Base-by-base conservation (phyloP, 495 filamentous ascomycete genomes). In the Pyronema domesticum region DNA sequence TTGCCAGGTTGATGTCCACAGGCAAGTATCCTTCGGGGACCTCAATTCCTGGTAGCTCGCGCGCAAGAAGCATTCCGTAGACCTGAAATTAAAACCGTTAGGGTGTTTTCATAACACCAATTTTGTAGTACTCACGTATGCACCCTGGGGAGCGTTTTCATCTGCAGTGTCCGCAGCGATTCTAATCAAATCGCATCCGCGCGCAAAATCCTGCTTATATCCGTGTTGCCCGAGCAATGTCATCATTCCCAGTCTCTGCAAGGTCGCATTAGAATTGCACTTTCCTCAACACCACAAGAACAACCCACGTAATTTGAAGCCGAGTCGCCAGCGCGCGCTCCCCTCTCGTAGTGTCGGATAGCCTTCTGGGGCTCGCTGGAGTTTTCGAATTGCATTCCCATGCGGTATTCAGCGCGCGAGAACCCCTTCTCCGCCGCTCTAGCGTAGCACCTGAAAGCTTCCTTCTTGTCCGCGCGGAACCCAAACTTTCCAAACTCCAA, bases 401-500 rank as follows among this genome's bases (percentile, higher is more conserved):
- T 94, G 30, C 91, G 78, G 69, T 98, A 98, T 65, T 96, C 86
- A 37, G 93, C 88, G 54, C 91, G 74, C n/a, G 85, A 82, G 72
- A 83, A 94, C n/a, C 86, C 87, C 55, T 82, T 81, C 55, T 93
- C 82, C 45, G 87, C 84, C n/a, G 91, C 83, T 57, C 83, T 73
- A 49, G 77, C 78, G 69, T 95, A 98, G 60, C 79, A 82, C 46
- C 80, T 68, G 66, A 89, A 96, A 14, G 91, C 91, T 68, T 95
- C 89, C 60, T 89, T 88, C 69, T 93, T 95, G 71, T 96, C 89
- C 55, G 84, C 72, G 15, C 84, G 79, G 58, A 78, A 78, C 17
- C 85, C 86, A 67, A 95, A 96, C 67, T 95, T 95, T 55, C 91
- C 91, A 71, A 96, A 96, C 67, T 98, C 91, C 35, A 94, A 74